These are phyloP conservation scores for Codiaeum variegatum DNA, from an alignment of 441 rosid species.

Conservation along the genomic window DNA sequence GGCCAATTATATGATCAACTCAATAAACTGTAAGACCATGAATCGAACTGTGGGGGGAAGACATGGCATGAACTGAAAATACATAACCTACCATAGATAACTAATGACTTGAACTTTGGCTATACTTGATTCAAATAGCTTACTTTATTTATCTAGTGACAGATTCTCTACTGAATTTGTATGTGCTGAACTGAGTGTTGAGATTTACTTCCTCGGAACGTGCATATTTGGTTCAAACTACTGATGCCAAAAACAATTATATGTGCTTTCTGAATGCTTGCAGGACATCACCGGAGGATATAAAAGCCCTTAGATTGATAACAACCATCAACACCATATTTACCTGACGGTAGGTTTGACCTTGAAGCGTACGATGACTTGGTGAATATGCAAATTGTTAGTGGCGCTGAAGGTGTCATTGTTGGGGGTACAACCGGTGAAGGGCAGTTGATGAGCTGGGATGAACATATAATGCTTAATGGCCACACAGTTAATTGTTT, in stretches of 20 bases:
- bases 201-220: too few relatives aligned
- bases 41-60: too few relatives aligned
- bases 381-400: slow-evolving; percentile 62
- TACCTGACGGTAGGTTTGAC: slow-evolving; percentile 90
- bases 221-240: background rate
- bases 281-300: slow-evolving; percentile 71
- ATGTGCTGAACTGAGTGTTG: background rate
- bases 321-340: slow-evolving; percentile 86
- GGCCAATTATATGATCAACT: background rate
- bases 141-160: background rate
- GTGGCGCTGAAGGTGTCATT: slow-evolving; percentile 72
- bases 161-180: background rate
- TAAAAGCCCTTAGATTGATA: slow-evolving; percentile 65
- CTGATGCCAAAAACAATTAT: background rate
- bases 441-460: slow-evolving; percentile 96
- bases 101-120: background rate
- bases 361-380: slow-evolving; percentile 79
- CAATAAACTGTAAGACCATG: background rate
- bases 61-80: background rate
- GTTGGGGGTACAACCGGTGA: slow-evolving; percentile 95
- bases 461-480: slow-evolving; percentile 86
- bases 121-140: background rate
- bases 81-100: too few relatives aligned
- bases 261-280: background rate
- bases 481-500: slow-evolving; percentile 84